Evolutionary conservation across 331 rosid genomes (phyloP).

Genomic region (Rhamnella rubrinervis): DNA sequence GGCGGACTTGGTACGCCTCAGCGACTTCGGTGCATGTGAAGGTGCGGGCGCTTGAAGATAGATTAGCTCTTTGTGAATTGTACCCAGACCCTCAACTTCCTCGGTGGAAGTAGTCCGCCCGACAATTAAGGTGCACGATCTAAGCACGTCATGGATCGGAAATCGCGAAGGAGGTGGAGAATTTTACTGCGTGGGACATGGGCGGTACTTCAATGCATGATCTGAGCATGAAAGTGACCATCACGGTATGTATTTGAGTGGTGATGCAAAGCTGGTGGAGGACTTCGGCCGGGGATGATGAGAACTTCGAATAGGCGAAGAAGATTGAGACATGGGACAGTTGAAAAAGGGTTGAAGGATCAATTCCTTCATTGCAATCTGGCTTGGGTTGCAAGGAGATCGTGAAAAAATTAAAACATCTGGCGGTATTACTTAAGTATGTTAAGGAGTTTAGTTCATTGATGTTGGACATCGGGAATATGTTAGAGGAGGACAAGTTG

Average conservation of each 20-base stretch:
- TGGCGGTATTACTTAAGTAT: not conserved
- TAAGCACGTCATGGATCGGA: no score
- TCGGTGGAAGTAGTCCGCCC: no score
- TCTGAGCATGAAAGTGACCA: not conserved
- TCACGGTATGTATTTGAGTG: not conserved
- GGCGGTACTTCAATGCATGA: not conserved
- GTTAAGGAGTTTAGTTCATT: not conserved
- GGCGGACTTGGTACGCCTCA: no score
- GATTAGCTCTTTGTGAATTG: no score
- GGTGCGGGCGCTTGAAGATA: no score
- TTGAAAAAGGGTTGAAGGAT: no score
- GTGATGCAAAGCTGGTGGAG: not conserved
- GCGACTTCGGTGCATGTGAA: no score
- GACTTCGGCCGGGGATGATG: not conserved
- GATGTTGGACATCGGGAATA: not conserved
- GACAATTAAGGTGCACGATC: no score
- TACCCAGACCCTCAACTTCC: no score
- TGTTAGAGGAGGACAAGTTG: not conserved
- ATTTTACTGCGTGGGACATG: constrained; percentile 1
- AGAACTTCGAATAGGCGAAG: not conserved
- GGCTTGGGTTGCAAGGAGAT: not conserved
- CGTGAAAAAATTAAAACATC: not conserved
- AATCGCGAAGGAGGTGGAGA: no score
- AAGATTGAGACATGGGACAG: not conserved
- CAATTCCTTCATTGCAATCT: not conserved